These are phyloP conservation scores for Aethionema arabicum DNA, from an alignment of 345 rosid species.

Conservation along the genomic window DNA sequence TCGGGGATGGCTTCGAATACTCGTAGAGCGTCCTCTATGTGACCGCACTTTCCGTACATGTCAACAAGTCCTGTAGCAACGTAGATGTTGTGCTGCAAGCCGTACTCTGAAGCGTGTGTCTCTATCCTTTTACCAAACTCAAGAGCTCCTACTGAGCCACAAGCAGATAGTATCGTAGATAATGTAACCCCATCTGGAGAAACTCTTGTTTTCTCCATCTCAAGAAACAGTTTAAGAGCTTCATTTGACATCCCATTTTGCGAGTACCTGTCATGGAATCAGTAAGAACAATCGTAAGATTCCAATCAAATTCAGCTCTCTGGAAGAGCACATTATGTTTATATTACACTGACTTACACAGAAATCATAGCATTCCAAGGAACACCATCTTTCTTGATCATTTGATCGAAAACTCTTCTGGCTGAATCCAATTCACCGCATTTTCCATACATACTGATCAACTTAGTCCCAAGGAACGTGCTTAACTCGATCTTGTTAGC, in stretches of 20 bases:
- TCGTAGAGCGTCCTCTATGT: slow-evolving; percentile 58
- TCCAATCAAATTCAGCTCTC: background rate
- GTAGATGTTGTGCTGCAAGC: slow-evolving; percentile 50
- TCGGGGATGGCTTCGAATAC: slow-evolving; percentile 66
- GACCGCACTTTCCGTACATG: slow-evolving; percentile 90
- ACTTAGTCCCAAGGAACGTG: slow-evolving; percentile 59
- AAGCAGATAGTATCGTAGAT: slow-evolving; percentile 63
- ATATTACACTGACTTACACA: slow-evolving; percentile 44
- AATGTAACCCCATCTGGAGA: slow-evolving; percentile 57
- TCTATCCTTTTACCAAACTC: slow-evolving; percentile 71
- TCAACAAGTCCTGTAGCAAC: slow-evolving; percentile 78
- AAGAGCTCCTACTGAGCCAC: slow-evolving; percentile 77
- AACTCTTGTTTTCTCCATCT: slow-evolving; percentile 50
- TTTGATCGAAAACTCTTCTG: slow-evolving; percentile 62
- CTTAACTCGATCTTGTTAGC: slow-evolving; percentile 49
- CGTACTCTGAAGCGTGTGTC: slow-evolving; percentile 45
- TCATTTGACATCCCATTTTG: slow-evolving; percentile 79
- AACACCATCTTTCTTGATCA: slow-evolving; percentile 59
- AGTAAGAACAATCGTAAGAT: slow-evolving; percentile 2
- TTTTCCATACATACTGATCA: slow-evolving; percentile 79
- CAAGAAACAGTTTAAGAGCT: slow-evolving; percentile 57
- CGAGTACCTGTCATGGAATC: slow-evolving; percentile 51
- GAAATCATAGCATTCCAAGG: slow-evolving; percentile 93
- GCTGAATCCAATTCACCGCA: slow-evolving; percentile 76
- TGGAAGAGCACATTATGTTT: background rate